Conservation (phyloP, 169 alveolate genomes). For the Plasmodium vivax region DNA sequence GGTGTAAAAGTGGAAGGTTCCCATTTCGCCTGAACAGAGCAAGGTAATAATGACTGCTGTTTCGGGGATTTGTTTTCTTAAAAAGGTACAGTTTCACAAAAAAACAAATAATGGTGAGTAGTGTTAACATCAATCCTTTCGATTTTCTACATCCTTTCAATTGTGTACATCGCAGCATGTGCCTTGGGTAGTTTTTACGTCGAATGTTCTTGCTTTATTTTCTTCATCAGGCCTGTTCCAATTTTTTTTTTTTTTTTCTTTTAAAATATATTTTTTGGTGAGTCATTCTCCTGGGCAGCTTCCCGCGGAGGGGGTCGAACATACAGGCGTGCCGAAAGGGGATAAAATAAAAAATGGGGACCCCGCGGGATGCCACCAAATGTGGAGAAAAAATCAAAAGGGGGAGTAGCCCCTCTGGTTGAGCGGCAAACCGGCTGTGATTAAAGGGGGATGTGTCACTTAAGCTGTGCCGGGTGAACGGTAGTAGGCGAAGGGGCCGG, state of each 20-base stretch:
- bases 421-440: not conserved
- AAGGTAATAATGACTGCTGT: not conserved
- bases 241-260: slow-evolving; percentile 9
- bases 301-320: not conserved
- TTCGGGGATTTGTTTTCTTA: not conserved
- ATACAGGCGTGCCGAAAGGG: not conserved
- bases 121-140: not conserved
- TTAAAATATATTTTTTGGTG: not conserved
- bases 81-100: not conserved
- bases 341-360: not conserved
- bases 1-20: not conserved
- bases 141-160: not conserved
- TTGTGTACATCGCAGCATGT: not conserved
- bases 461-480: not conserved
- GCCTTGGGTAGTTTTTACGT: not conserved
- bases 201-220: not conserved
- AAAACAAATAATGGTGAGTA: not conserved
- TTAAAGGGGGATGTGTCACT: not conserved
- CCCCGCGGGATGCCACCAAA: not conserved
- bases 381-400: not conserved
- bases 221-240: not conserved
- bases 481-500: not conserved
- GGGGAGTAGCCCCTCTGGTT: not conserved
- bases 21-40: slow-evolving; percentile 1
- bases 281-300: not conserved